phyloP scores from a whole-genome alignment of 805 yeast species.

The Wickerhamiella bombiphila region DNA sequence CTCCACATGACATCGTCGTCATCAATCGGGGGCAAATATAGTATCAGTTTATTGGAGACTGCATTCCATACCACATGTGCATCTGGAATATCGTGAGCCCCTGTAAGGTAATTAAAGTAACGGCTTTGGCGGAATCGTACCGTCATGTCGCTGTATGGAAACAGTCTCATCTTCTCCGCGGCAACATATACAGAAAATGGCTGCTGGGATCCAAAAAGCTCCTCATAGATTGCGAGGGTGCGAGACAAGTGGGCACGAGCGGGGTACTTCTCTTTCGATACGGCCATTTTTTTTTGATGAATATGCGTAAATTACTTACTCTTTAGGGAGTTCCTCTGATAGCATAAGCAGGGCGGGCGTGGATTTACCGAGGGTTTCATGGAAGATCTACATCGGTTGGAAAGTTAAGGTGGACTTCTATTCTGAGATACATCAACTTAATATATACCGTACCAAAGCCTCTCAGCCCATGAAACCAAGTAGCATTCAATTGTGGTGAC shows the following conservation, averaged over 20 bases:
- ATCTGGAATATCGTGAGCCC: constrained; percentile 62
- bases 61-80: constrained; percentile 49
- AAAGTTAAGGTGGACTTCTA: too few relatives aligned
- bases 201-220: constrained; percentile 24
- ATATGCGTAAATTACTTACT: not conserved
- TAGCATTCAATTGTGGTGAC: too few relatives aligned
- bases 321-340: not conserved
- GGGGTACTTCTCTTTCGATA: constrained; percentile 43
- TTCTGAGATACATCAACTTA: too few relatives aligned
- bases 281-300: not conserved
- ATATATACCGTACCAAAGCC: too few relatives aligned
- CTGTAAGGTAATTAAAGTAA: constrained; percentile 76
- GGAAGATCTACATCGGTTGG: too few relatives aligned
- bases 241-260: constrained; percentile 57
- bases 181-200: constrained; percentile 28
- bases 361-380: too few relatives aligned
- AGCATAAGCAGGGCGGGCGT: too few relatives aligned
- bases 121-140: constrained; percentile 77
- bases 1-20: constrained; percentile 93
- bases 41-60: constrained; percentile 38
- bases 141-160: constrained; percentile 67
- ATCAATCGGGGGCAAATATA: constrained; percentile 74
- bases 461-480: too few relatives aligned
- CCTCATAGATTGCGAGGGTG: constrained; percentile 18
- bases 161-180: constrained; percentile 28